A percentile compares a stretch with the other conserved stretches of the same genome.
These are phyloP conservation scores for Sporodiniella umbellata DNA, from an alignment of 371 early-diverging fungal genomes.

Conservation along the genomic window DNA sequence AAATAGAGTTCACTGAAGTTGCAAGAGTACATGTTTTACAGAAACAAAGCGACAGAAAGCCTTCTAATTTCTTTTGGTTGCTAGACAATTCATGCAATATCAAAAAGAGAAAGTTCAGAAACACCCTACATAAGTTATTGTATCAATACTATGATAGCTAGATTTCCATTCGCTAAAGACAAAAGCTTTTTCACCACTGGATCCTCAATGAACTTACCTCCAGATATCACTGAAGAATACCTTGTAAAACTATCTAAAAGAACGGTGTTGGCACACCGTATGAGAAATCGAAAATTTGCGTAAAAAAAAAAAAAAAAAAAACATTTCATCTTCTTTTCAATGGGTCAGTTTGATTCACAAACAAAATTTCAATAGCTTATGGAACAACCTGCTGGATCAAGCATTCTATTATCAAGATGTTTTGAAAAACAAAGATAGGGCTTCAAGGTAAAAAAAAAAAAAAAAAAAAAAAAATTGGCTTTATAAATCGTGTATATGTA, in stretches of 20 bases:
- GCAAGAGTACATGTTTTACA: conserved; percentile 45
- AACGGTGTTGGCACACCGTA: conserved; percentile 60
- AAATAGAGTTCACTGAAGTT: conserved; percentile 65
- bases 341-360: neutral
- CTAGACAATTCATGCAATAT: conserved; percentile 37
- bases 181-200: conserved; percentile 27
- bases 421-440: conserved; percentile 56
- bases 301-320: no score
- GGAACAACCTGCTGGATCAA: conserved; percentile 57
- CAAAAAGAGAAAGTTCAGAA: conserved; percentile 16
- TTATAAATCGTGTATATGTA: no score
- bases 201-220: conserved; percentile 33
- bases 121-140: conserved; percentile 46
- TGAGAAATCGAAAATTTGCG: conserved; percentile 65
- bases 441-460: no score
- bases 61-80: neutral
- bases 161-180: conserved; percentile 47
- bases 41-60: neutral
- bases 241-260: conserved; percentile 46
- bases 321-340: conserved; percentile 17
- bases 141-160: conserved; percentile 51
- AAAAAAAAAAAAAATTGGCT: no score
- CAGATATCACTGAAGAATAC: conserved; percentile 54
- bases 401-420: conserved; percentile 79
- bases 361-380: conserved; percentile 41